Conservation (phyloP, 257 asterid species). For the Solanum chmielewskii region DNA sequence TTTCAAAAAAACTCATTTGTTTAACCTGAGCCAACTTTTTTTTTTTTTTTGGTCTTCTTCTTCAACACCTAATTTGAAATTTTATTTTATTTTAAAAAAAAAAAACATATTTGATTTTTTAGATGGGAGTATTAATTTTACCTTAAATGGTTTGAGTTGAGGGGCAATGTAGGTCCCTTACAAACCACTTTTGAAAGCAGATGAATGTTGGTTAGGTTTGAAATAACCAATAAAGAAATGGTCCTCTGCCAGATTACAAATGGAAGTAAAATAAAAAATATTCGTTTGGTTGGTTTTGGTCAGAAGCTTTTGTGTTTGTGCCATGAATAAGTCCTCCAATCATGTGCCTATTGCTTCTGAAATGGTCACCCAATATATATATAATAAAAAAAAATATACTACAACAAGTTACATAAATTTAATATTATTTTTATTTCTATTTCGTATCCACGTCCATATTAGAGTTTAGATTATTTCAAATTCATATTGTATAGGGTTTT, state of each 20-base stretch:
- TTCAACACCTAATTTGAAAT: no score
- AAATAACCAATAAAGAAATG: background rate
- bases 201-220: background rate
- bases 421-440: no score
- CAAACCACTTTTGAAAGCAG: background rate
- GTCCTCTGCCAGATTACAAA: background rate
- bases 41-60: background rate
- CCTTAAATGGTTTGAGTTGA: background rate
- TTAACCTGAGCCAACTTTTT: background rate
- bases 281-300: background rate
- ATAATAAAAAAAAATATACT: background rate
- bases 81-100: no score
- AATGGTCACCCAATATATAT: background rate
- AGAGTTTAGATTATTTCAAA: no score
- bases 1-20: background rate
- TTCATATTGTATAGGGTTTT: no score
- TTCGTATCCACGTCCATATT: no score
- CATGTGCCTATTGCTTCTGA: background rate
- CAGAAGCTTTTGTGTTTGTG: background rate
- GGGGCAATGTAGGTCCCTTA: background rate
- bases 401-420: background rate
- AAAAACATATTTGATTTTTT: background rate
- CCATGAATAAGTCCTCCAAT: background rate
- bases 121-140: no score
- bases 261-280: background rate